Base-by-base conservation (phyloP, 148 eudicot genomes). In the Heliamphora exappendiculata region DNA sequence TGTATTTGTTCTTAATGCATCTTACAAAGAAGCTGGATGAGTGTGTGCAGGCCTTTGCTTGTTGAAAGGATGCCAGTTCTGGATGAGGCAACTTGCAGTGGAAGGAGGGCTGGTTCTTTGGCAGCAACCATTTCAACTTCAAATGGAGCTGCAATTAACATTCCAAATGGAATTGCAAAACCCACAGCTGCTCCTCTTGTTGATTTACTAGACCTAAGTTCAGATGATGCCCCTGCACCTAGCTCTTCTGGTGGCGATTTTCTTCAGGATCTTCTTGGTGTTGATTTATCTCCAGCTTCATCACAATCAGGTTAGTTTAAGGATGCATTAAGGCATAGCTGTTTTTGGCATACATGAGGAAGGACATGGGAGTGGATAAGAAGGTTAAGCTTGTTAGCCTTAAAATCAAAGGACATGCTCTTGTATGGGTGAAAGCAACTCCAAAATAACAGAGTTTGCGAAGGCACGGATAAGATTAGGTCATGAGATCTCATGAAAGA, bases 31-130 rank as follows among this genome's bases (percentile, higher is more conserved):
- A 76, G 53, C 62, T 67, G 58, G 41, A 72, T 74, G 54, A 58
- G 72, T 80, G 70, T 74, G 10, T 77, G 39, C 85, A 95, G 98
- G 89, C 81, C 97, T 82, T 70, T 89, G 28, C 82, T 95, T 78
- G 89, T 93, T 67, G 98, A 95, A 81, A 86, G 94, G 81, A 95
- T 95, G 98, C 98, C 98, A 64, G 97, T 92, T 64, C 91, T 95
- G 76, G 98, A 95, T 82, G 98, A 95, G 86, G 92, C 97, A 72
- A 95, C 94, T 64, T 89, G 78, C 82, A 88, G 87, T 66, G 96
- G 92, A 74, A 92, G 83, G 78, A 95, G 79, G 79, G 87, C 85
- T 75, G 98, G 98, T 77, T 89, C 97, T 39, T 82, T 91, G 78
- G 87, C 92, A 11, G 78, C 93, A 73, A 78, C 88, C 68, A 75